Percentiles rank a stretch among this genome's conserved stretches.
Conservation (phyloP, 441 rosid species). For the Euphorbia celastroides region DNA sequence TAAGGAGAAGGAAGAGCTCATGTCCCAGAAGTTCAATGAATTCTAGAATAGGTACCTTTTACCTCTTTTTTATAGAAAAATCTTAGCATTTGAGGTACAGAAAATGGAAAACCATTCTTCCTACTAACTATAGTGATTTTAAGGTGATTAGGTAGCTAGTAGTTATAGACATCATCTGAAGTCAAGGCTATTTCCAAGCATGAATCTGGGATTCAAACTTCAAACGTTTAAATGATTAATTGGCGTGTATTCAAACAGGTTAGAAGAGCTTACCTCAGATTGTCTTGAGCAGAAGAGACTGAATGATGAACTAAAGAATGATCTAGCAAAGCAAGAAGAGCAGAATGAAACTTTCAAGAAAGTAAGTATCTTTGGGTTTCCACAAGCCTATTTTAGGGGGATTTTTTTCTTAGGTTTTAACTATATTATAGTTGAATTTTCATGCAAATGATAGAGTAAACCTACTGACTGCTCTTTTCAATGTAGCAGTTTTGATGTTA, state of each 20-base stretch:
- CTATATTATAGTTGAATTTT: background rate
- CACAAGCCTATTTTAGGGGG: background rate
- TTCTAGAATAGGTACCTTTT: conserved; percentile 51
- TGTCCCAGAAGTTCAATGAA: conserved; percentile 54
- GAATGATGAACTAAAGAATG: conserved; percentile 53
- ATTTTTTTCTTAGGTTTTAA: background rate
- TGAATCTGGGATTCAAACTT: background rate
- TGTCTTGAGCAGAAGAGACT: conserved; percentile 55
- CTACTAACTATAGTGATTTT: background rate
- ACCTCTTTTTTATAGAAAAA: conserved; percentile 3
- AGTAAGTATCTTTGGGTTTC: conserved; percentile 35
- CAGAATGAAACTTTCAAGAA: conserved; percentile 49
- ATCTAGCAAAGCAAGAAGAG: conserved; percentile 53
- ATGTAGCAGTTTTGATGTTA: background rate
- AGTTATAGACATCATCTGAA: background rate
- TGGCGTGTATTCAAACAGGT: conserved; percentile 35
- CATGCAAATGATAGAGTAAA: background rate
- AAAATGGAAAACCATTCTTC: background rate
- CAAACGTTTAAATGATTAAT: background rate
- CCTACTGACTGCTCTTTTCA: background rate
- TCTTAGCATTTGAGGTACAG: background rate
- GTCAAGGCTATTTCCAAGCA: background rate
- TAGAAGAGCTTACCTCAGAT: conserved; percentile 63
- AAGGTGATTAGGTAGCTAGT: background rate
- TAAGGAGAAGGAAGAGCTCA: conserved; percentile 73